Conservation (phyloP, 2,329 filamentous ascomycete genomes). For the Clarireedia homoeocarpa region DNA sequence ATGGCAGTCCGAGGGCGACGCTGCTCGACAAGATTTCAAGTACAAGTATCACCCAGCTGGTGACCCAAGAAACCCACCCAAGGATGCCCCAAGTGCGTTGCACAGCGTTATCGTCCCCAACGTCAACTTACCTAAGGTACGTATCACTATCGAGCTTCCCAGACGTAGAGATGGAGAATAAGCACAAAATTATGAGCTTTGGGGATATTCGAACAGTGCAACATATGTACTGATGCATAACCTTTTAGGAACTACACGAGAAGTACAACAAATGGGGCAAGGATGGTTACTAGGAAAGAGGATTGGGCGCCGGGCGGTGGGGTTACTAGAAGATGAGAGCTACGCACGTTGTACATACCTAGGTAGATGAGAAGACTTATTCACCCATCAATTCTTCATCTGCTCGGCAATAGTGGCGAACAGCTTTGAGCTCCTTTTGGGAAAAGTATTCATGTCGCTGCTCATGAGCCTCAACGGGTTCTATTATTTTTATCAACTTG, state of each 20-base stretch:
- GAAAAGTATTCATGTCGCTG: too few species aligned
- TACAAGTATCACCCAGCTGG: conserved; percentile 64
- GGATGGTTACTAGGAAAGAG: conserved; percentile 57
- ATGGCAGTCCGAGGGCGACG: conserved; percentile 73
- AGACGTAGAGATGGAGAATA: neutral
- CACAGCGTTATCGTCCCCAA: conserved; percentile 93
- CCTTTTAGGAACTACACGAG: conserved; percentile 72
- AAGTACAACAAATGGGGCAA: conserved; percentile 99
- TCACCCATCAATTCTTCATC: neutral
- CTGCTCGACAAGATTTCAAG: conserved; percentile 45
- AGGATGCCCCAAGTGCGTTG: conserved; percentile 88
- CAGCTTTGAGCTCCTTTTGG: too few species aligned
- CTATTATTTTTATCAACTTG: too few species aligned
- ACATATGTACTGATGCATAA: conserved; percentile 10
- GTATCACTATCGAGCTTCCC: conserved; percentile 17
- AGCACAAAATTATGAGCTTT: neutral
- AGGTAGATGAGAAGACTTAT: conserved; percentile 7
- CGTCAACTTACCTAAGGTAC: conserved; percentile 83
- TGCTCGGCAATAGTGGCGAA: neutral
- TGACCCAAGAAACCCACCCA: conserved; percentile 65
- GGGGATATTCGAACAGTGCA: too few species aligned
- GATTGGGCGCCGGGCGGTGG: conserved; percentile 23
- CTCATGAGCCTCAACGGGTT: too few species aligned
- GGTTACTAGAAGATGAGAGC: conserved; percentile 2
- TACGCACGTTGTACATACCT: conserved; percentile 24